Conservation (phyloP, 805 yeast species). For the Lachancea fermentati region DNA sequence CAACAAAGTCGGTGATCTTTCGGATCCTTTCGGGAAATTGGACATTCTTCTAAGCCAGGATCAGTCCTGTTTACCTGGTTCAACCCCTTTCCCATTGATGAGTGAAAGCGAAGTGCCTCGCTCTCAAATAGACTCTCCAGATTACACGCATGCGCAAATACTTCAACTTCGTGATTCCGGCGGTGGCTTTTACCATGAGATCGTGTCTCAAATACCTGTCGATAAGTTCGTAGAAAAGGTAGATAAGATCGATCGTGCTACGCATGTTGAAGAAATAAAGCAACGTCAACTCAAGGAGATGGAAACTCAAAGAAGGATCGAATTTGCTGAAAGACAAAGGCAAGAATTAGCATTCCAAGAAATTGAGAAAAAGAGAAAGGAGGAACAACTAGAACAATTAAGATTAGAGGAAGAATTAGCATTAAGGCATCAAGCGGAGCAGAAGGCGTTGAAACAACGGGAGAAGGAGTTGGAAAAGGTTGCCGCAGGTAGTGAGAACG, state of each 20-base stretch:
- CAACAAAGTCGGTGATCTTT: constrained; percentile 19
- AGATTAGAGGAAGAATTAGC: neutral
- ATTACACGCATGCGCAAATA: constrained; percentile 25
- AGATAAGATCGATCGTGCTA: constrained; percentile 38
- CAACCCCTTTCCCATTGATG: neutral
- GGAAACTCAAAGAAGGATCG: constrained; percentile 2
- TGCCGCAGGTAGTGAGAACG: too few relatives aligned
- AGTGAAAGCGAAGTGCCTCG: neutral
- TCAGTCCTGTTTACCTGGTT: constrained; percentile 1
- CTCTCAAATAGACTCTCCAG: constrained; percentile 11
- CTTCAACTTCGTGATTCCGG: constrained; percentile 19
- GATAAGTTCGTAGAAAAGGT: constrained; percentile 10
- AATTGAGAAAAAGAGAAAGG: neutral
- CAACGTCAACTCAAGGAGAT: constrained; percentile 3
- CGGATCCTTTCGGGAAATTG: constrained; percentile 25
- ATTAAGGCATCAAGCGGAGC: neutral
- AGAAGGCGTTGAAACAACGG: neutral
- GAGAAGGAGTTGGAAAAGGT: too few relatives aligned
- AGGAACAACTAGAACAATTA: neutral
- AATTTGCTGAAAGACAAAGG: neutral
- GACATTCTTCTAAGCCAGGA: constrained; percentile 14
- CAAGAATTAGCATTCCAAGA: neutral
- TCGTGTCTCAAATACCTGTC: constrained; percentile 24
- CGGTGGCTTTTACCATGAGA: constrained; percentile 26
- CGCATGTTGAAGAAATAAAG: constrained; percentile 1